These are phyloP conservation scores for Trametes punicea DNA, from an alignment of 768 basidiomycete genomes.

Conservation along the genomic window DNA sequence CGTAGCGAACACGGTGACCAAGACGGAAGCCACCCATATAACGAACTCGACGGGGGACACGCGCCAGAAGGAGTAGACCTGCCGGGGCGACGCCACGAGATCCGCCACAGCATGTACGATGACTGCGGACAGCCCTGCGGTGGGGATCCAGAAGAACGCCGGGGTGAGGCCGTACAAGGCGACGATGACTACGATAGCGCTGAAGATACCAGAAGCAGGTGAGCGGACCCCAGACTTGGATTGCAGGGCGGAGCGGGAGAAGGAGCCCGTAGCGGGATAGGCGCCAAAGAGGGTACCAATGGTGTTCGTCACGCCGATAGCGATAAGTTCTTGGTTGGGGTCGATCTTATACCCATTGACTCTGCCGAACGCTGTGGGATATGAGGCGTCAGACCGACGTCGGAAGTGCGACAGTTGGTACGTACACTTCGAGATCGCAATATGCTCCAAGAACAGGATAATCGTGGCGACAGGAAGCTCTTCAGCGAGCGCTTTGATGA, in stretches of 20 bases:
- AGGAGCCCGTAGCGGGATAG: slow-evolving; percentile 95
- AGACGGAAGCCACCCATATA: slow-evolving; percentile 82
- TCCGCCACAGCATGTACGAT: slow-evolving; percentile 90
- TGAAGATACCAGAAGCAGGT: slow-evolving; percentile 80
- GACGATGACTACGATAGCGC: slow-evolving; percentile 83
- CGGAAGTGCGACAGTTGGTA: slow-evolving; percentile 1
- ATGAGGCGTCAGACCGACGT: background rate
- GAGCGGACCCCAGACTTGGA: slow-evolving; percentile 94
- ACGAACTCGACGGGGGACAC: slow-evolving; percentile 88
- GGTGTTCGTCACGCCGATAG: slow-evolving; percentile 95
- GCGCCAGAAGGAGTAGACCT: slow-evolving; percentile 88
- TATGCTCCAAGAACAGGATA: slow-evolving; percentile 89
- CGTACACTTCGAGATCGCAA: slow-evolving; percentile 88
- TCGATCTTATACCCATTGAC: slow-evolving; percentile 91
- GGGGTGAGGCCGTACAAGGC: slow-evolving; percentile 91
- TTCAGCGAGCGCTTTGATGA: slow-evolving; percentile 63
- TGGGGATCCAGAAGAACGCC: slow-evolving; percentile 87
- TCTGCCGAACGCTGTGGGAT: slow-evolving; percentile 76
- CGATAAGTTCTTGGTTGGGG: slow-evolving; percentile 91
- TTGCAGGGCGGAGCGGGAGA: slow-evolving; percentile 93
- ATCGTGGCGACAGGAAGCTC: slow-evolving; percentile 82
- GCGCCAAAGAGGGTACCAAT: slow-evolving; percentile 85
- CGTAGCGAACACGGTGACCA: slow-evolving; percentile 84
- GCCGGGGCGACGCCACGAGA: slow-evolving; percentile 78
- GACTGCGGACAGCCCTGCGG: slow-evolving; percentile 75